phyloP scores from a whole-genome alignment of 257 asterid species.

The Plantago ovata region DNA sequence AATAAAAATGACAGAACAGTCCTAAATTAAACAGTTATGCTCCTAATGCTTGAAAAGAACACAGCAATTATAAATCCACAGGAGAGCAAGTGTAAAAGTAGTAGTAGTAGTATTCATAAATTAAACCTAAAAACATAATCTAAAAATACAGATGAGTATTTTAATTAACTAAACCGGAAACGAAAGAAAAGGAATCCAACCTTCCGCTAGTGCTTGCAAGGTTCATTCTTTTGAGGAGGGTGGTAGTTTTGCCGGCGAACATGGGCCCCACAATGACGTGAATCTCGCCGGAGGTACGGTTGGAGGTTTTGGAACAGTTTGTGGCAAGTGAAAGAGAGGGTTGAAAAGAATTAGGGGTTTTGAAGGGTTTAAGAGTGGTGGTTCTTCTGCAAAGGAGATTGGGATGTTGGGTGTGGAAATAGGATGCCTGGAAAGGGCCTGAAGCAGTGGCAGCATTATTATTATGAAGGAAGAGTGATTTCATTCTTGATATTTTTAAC shows the following conservation, averaged over 20 bases:
- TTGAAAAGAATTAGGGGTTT: slow-evolving; percentile 19
- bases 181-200: slow-evolving; percentile 31
- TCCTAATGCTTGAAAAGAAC: no score
- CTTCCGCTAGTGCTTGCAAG: slow-evolving; percentile 72
- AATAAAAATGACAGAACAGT: no score
- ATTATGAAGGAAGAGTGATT: slow-evolving; percentile 45
- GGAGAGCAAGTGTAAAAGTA: no score
- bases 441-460: slow-evolving; percentile 24
- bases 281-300: slow-evolving; percentile 65
- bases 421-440: slow-evolving; percentile 27
- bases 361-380: slow-evolving; percentile 15
- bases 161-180: neutral
- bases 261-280: slow-evolving; percentile 95
- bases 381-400: slow-evolving; percentile 22
- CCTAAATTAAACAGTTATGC: no score
- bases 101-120: no score
- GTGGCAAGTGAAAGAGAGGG: slow-evolving; percentile 11
- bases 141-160: no score
- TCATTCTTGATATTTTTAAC: slow-evolving; percentile 53
- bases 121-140: no score
- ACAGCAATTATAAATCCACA: no score
- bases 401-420: slow-evolving; percentile 28
- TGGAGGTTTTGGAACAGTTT: slow-evolving; percentile 26
- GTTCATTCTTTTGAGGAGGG: slow-evolving; percentile 79
- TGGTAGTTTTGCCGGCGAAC: slow-evolving; percentile 98